Evolutionary conservation across 345 rosid genomes (phyloP), one percentile per base, ranked within the genome.

Genomic region (Rhodamnia rubescens): DNA sequence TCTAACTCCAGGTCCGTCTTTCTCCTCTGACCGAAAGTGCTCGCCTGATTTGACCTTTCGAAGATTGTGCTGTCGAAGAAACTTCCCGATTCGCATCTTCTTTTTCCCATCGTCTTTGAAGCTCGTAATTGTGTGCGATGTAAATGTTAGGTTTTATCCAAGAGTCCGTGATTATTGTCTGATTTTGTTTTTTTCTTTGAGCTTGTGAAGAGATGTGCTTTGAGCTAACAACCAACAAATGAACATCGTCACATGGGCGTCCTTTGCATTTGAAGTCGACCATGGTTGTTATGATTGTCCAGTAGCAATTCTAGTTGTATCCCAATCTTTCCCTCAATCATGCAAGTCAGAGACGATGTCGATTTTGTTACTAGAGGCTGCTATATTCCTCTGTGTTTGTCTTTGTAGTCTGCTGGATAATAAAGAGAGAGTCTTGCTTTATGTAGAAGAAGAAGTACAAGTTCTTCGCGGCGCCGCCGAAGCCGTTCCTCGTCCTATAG

Each of bases 401-500:
- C 27, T 69, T 12, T 7, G 49, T 83, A 36, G 42, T 69, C 47
- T 27, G 51, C 81, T 24, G 55, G 14, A n/a, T 47, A 44, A 42
- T 32, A 44, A 86, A 84, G 85, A 26, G 4, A 51, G 21, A 20
- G 20, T 26, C 49, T 53, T 51, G 29, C 75, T 24, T 24, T n/a
- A 29, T 84, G 82, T 85, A 91, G 94, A 78, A 54, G 93, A 81
- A 90, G 93, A 87, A 93, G 94, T 69, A 92, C 91, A 15, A 85
- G 57, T 85, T 93, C 92, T 51, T 90, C 91, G 44, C 87, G 92
- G 32, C 86, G 89, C 78, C 87, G 85, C 55, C 87, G 88, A 75
- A 93, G 92, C 81, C 90, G 89, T 8, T 93, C 89, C 7, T 86
- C 92, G 3, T 90, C 93, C 84, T 84, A 89, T 32, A 90, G 96